Base-by-base conservation (phyloP, 441 rosid genomes). In the Eutrema salsugineum region DNA sequence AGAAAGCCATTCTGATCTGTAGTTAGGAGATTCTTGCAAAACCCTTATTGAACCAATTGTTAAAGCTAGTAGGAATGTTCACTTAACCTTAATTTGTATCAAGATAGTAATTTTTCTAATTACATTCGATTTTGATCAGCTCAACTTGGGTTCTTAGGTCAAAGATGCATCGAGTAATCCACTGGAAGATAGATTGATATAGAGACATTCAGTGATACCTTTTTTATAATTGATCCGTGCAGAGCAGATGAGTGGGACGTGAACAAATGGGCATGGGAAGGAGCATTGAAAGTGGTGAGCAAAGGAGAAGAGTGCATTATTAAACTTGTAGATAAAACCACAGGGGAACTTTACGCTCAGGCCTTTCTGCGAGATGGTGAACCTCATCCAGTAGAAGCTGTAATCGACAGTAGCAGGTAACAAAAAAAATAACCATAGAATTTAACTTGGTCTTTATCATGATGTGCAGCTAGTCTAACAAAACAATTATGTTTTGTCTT, bases 231-330 rank as follows among this genome's bases (percentile, higher is more conserved):
- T 70, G 36, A 53, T 40, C 43, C 27, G 32, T 80, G 75, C 83
- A 93, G 99, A 80, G 99, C 99, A 70, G 99, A 93, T 85, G 99
- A 95, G 74, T 95, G 99, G 99, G 77, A 95, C 70, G 96, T 95
- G 38, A 95, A 95, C 81, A 89, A 95, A 81, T 95, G 99, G 99
- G 92, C 90, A 50, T 95, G 99, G 99, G 98, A 89, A 78, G 99
- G 99, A 32, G 70, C 75, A 4, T 62, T 95, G 72, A 95, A 87
- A 83, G 99, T 95, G 68, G 72, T 86, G 66, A 86, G 95, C 86
- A 95, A 87, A 82, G 98, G 88, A 38, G 99, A 95, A 84, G 99
- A 91, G 30, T 93, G 99, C 84, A 89, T 91, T 61, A 95, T 92
- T 68, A 88, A 82, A 79, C 99, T 95, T 67, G 97, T 91, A 80